These are phyloP conservation scores for Candida manassasensis DNA, from an alignment of 805 yeast genomes.

Conservation along the genomic window DNA sequence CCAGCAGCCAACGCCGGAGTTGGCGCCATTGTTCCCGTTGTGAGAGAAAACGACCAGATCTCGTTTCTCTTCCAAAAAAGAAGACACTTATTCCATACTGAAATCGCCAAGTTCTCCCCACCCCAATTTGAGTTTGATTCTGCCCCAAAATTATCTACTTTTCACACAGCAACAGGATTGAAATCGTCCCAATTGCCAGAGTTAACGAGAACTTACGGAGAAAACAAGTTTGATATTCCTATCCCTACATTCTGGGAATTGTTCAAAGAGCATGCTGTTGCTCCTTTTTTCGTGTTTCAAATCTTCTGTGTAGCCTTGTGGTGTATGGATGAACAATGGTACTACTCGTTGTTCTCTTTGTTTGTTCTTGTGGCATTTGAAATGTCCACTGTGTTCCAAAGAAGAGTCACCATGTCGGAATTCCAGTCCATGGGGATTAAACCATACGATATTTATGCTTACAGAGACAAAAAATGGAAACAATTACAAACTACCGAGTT, in stretches of 20 bases:
- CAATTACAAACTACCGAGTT: constrained; percentile 66
- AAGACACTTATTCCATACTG: constrained; percentile 67
- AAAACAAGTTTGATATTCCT: constrained; percentile 89
- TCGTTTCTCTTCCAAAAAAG: constrained; percentile 89
- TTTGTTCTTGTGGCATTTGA: constrained; percentile 93
- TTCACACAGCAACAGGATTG: constrained; percentile 55
- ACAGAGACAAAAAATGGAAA: constrained; percentile 67
- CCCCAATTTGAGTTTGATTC: constrained; percentile 73
- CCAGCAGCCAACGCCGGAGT: constrained; percentile 86
- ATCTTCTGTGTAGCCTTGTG: constrained; percentile 92
- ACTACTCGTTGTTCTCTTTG: constrained; percentile 83
- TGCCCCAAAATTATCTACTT: constrained; percentile 49
- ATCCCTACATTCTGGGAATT: constrained; percentile 86
- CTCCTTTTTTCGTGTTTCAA: constrained; percentile 96
- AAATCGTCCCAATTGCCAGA: constrained; percentile 45
- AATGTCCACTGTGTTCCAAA: constrained; percentile 90
- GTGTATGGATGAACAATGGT: constrained; percentile 97
- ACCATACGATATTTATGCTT: constrained; percentile 75
- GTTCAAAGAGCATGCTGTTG: constrained; percentile 96
- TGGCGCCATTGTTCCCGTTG: constrained; percentile 69
- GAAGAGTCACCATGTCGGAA: constrained; percentile 90
- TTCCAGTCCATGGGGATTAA: constrained; percentile 96
- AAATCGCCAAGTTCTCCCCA: constrained; percentile 59
- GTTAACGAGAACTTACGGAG: constrained; percentile 63
- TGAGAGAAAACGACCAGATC: constrained; percentile 50